Evolutionary conservation across 257 asterid genomes (phyloP).

Genomic region (Solanum virginianum): DNA sequence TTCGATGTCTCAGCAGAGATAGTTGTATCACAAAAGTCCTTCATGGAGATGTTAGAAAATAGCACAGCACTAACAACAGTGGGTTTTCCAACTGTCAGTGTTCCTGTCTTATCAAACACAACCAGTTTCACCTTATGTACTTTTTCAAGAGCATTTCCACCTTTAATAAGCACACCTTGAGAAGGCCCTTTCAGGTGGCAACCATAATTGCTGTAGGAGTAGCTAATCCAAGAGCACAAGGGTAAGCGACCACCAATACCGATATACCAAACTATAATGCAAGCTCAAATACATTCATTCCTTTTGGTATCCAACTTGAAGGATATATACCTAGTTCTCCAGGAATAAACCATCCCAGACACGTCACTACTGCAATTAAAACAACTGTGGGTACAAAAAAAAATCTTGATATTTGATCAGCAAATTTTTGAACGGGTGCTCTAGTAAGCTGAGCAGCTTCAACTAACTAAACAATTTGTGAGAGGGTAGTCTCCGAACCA

Average conservation of each 20-base stretch:
- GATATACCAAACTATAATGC: constrained; percentile 91
- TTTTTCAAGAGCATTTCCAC: constrained; percentile 88
- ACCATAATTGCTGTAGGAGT: too few relatives aligned
- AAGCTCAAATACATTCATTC: constrained; percentile 78
- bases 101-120: too few relatives aligned
- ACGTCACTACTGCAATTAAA: constrained; percentile 55
- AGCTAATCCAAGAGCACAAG: constrained; percentile 96
- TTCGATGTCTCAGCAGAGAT: too few relatives aligned
- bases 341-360: constrained; percentile 83
- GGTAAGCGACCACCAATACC: constrained; percentile 93
- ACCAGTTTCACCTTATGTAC: constrained; percentile 99
- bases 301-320: too few relatives aligned
- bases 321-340: constrained; percentile 52
- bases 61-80: too few relatives aligned
- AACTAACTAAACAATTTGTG: constrained; percentile 91
- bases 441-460: constrained; percentile 99
- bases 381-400: constrained; percentile 94
- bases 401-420: constrained; percentile 87
- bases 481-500: constrained; percentile 94
- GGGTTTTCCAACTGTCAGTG: too few relatives aligned
- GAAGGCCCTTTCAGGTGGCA: constrained; percentile 99
- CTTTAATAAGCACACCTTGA: constrained; percentile 88
- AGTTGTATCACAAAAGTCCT: too few relatives aligned
- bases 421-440: constrained; percentile 98
- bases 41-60: too few relatives aligned